phyloP scores from a whole-genome alignment of 441 rosid genomes.

The Erodium trifolium region DNA sequence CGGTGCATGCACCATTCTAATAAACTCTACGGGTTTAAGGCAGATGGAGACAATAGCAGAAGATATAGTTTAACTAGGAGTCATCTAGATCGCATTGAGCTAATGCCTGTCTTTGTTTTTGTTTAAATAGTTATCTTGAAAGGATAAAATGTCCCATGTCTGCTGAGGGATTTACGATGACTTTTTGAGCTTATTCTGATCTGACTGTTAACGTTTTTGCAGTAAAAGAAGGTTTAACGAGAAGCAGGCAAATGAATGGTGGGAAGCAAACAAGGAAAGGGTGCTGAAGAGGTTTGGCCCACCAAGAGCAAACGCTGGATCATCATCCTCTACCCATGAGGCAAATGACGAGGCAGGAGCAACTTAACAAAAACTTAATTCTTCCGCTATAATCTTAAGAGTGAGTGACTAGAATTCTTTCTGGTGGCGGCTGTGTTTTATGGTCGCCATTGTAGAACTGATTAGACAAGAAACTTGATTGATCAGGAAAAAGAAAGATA shows the following conservation, averaged over 20 bases:
- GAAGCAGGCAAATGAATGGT: constrained; percentile 92
- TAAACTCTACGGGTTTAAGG: not conserved
- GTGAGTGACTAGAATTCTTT: not conserved
- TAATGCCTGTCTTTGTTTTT: not conserved
- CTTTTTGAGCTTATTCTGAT: not conserved
- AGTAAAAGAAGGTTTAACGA: constrained; percentile 83
- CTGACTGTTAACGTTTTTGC: constrained; percentile 18
- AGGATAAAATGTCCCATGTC: not conserved
- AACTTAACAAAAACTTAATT: not conserved
- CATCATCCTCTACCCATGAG: not conserved
- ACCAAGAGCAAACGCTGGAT: not conserved
- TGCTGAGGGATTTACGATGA: not conserved
- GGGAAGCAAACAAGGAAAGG: constrained; percentile 87
- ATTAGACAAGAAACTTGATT: not conserved
- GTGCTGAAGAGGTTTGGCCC: constrained; percentile 23
- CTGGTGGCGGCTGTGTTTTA: not conserved
- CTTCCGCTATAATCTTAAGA: not conserved
- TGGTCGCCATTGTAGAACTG: not conserved
- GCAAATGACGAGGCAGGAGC: not conserved
- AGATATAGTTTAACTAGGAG: not conserved
- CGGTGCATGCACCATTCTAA: not conserved
- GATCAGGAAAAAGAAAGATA: too few relatives aligned
- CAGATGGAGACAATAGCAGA: too few relatives aligned
- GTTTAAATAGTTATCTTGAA: not conserved
- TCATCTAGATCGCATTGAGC: not conserved